These are phyloP conservation scores for Beverwykella pulmonaria DNA, from an alignment of 495 filamentous ascomycete genomes.

Conservation along the genomic window DNA sequence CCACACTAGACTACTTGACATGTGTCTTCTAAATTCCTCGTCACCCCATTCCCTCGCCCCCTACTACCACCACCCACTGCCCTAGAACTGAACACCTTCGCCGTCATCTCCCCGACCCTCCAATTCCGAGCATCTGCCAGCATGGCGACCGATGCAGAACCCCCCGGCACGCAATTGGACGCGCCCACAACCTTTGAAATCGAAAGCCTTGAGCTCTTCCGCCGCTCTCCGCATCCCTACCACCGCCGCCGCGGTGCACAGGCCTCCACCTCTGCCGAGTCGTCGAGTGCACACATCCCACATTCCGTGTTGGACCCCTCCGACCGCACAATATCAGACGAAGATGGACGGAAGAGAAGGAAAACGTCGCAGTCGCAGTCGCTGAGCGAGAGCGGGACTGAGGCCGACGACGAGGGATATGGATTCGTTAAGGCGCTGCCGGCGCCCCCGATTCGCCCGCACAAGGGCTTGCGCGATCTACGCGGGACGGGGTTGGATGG, in stretches of 20 bases:
- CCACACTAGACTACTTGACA: background rate
- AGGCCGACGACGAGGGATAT: constrained; percentile 83
- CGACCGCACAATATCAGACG: constrained; percentile 18
- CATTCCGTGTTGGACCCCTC: constrained; percentile 14
- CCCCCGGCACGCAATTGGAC: constrained; percentile 16
- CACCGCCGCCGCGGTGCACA: constrained; percentile 57
- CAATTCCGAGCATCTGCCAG: no score
- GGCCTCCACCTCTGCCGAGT: constrained; percentile 28
- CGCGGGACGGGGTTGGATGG: constrained; percentile 40
- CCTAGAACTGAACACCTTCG: background rate
- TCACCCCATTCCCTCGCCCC: background rate
- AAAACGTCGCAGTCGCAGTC: constrained; percentile 31
- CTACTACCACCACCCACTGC: background rate
- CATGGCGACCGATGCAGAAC: background rate
- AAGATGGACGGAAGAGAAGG: constrained; percentile 27
- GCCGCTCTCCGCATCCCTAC: constrained; percentile 79
- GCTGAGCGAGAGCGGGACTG: constrained; percentile 84
- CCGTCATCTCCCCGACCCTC: background rate
- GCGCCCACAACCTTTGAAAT: constrained; percentile 6
- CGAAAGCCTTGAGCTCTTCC: constrained; percentile 47
- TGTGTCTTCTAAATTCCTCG: background rate
- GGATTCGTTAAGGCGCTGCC: constrained; percentile 76
- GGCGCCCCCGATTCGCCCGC: constrained; percentile 66
- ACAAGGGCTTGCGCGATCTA: constrained; percentile 69
- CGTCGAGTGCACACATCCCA: constrained; percentile 29